Base-by-base conservation (phyloP, 2,329 filamentous ascomycete genomes). In the Diplodia sapinea region DNA sequence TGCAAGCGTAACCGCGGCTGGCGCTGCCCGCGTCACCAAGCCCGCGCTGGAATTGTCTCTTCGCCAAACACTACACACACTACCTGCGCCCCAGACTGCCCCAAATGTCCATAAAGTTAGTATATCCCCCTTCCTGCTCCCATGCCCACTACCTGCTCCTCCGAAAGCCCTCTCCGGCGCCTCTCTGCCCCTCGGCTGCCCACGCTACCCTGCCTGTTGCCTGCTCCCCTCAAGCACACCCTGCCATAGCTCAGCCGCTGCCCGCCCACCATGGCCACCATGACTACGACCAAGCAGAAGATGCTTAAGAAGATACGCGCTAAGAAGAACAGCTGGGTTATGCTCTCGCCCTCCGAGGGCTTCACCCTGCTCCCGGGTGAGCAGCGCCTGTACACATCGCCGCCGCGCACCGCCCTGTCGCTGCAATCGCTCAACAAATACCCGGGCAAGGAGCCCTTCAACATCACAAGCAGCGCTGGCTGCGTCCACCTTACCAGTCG, bases 301-400 rank as follows among this genome's bases (percentile, higher is more conserved):
- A 76, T 74, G 70, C 71, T 63, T 62, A 75, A 72, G 68, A 71
- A 76, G 47, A 54, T 56, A 56, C 49, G 50, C 49, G 47, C 50
- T 56, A 43, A 55, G 43, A 55, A 62, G 6, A 54, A 47, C 65
- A 92, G 89, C 78, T 97, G 94, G 94, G 94, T 97, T 55, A 97
- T 97, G 94, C 88, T 96, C 75, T 88, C 90, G 75, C 87, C 90
- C 75, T 77, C 78, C 59, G 82, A 85, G 69, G 88, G 90, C 68
- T 95, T 97, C 80, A 90, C 96, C 76, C 92, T 91, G 75, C 87
- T 97, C 56, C 91, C 92, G 54, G 89, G 91, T 76, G 94, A 98
- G 82, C 89, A 89, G 73, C 89, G 92, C 70, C 86, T 96, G 69
- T 92, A 91, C 80, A 91, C 88, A 72, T 93, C 93, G 55, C 90